These are phyloP conservation scores for Rhodofomes roseus DNA, from an alignment of 1,284 basidiomycete genomes.

Conservation along the genomic window DNA sequence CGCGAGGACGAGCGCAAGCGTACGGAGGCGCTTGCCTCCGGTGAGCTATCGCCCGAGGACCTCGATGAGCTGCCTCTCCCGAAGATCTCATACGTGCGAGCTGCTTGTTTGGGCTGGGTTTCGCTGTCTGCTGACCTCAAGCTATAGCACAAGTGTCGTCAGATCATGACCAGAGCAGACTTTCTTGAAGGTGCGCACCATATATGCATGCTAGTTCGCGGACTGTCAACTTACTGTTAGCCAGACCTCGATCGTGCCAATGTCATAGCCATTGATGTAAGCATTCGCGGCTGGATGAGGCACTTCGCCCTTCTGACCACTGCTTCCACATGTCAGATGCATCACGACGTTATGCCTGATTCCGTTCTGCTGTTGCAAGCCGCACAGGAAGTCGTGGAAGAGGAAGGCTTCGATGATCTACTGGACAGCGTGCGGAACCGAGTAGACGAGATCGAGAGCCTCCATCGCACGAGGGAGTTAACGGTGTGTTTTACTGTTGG, in stretches of 20 bases:
- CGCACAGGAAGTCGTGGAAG: slow-evolving; percentile 63
- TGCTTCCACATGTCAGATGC: slow-evolving; percentile 38
- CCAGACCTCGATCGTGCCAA: slow-evolving; percentile 62
- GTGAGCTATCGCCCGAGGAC: slow-evolving; percentile 31
- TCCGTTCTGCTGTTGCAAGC: slow-evolving; percentile 72
- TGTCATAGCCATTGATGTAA: slow-evolving; percentile 76
- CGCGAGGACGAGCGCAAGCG: slow-evolving; percentile 45
- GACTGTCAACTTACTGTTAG: background rate
- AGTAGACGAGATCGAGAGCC: slow-evolving; percentile 71
- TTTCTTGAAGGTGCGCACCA: slow-evolving; percentile 65
- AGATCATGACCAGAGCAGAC: slow-evolving; percentile 82
- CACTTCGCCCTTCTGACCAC: background rate
- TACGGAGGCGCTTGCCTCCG: slow-evolving; percentile 37
- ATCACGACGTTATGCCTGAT: slow-evolving; percentile 78
- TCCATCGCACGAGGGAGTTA: slow-evolving; percentile 68
- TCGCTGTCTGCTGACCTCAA: slow-evolving; percentile 10
- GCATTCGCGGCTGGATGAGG: slow-evolving; percentile 16
- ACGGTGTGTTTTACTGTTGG: slow-evolving; percentile 44
- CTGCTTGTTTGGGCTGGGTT: slow-evolving; percentile 4
- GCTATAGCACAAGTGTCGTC: slow-evolving; percentile 55
- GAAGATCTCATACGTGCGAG: slow-evolving; percentile 53
- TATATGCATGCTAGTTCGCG: slow-evolving; percentile 1
- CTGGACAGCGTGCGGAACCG: slow-evolving; percentile 68
- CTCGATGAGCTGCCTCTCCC: slow-evolving; percentile 50
- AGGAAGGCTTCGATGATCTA: slow-evolving; percentile 70